Evolutionary conservation across 768 basidiomycete species (phyloP).

Genomic region (Termitomyces sp.): DNA sequence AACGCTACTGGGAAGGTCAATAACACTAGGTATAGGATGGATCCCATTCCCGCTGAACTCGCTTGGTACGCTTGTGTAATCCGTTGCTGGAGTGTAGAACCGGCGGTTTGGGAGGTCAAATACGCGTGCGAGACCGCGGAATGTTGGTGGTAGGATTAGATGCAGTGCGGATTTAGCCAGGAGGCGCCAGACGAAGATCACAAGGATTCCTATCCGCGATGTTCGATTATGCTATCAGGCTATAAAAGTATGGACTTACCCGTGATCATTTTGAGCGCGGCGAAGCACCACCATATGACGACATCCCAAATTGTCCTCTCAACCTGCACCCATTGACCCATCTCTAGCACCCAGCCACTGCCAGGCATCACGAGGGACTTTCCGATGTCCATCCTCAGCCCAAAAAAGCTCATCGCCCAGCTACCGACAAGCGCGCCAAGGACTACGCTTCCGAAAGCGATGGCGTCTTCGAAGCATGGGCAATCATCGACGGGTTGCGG

Average conservation of each 20-base stretch:
- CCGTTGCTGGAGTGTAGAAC: slow-evolving; percentile 89
- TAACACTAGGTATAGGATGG: slow-evolving; percentile 77
- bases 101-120: slow-evolving; percentile 76
- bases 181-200: slow-evolving; percentile 86
- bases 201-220: slow-evolving; percentile 49
- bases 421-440: slow-evolving; percentile 65
- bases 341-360: slow-evolving; percentile 36
- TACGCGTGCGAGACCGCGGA: slow-evolving; percentile 65
- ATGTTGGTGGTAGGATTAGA: slow-evolving; percentile 73
- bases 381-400: slow-evolving; percentile 25
- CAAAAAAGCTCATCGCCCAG: slow-evolving; percentile 53
- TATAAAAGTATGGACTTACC: slow-evolving; percentile 23
- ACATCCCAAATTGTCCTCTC: slow-evolving; percentile 34
- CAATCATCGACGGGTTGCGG: slow-evolving; percentile 96
- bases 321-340: slow-evolving; percentile 27
- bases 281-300: slow-evolving; percentile 41
- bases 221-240: not conserved
- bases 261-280: slow-evolving; percentile 39
- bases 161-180: slow-evolving; percentile 76
- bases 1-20: slow-evolving; percentile 61
- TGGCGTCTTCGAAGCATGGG: slow-evolving; percentile 97
- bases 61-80: slow-evolving; percentile 67
- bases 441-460: slow-evolving; percentile 84
- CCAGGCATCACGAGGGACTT: slow-evolving; percentile 49
- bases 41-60: slow-evolving; percentile 48